phyloP scores from a whole-genome alignment of 2,329 filamentous ascomycete species.

The Madurella mycetomatis region DNA sequence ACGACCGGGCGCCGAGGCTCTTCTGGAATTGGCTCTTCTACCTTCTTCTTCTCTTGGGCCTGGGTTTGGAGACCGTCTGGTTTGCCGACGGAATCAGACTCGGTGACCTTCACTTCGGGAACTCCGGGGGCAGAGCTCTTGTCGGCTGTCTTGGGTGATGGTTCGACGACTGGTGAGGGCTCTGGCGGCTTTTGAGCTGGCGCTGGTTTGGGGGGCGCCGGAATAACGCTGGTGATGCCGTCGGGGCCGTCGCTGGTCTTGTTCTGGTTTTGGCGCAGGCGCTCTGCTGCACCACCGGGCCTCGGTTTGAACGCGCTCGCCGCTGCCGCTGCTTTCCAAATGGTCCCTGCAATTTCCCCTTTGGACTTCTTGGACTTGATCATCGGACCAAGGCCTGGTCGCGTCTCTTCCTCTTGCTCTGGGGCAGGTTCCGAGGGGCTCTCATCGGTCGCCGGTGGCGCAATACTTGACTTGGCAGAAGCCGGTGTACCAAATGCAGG shows the following conservation, averaged over 20 bases:
- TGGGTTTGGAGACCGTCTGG: conserved; percentile 36
- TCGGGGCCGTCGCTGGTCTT: conserved; percentile 68
- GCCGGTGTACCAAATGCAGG: conserved; percentile 28
- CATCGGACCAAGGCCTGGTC: conserved; percentile 87
- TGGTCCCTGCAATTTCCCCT: conserved; percentile 66
- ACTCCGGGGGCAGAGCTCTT: conserved; percentile 35
- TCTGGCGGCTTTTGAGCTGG: conserved; percentile 36
- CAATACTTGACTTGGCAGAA: conserved; percentile 14
- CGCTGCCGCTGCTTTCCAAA: conserved; percentile 76
- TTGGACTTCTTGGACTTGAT: conserved; percentile 73
- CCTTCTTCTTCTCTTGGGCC: conserved; percentile 27
- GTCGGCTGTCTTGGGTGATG: conserved; percentile 30
- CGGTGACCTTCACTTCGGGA: conserved; percentile 57
- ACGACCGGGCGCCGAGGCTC: conserved; percentile 57
- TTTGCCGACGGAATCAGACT: conserved; percentile 41
- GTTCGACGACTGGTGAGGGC: conserved; percentile 32
- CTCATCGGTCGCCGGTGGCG: conserved; percentile 23
- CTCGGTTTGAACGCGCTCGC: conserved; percentile 77
- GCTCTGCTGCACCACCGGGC: conserved; percentile 79
- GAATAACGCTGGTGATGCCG: conserved; percentile 84
- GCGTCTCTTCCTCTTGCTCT: conserved; percentile 40
- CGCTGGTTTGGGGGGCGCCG: conserved; percentile 59
- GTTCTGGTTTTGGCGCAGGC: conserved; percentile 58
- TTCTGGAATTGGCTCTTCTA: conserved; percentile 36
- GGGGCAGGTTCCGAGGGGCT: conserved; percentile 29